Percentiles rank a stretch among this genome's conserved stretches.
These are phyloP conservation scores for Annulohypoxylon truncatum DNA, from an alignment of 2,329 filamentous ascomycete genomes.

Conservation along the genomic window DNA sequence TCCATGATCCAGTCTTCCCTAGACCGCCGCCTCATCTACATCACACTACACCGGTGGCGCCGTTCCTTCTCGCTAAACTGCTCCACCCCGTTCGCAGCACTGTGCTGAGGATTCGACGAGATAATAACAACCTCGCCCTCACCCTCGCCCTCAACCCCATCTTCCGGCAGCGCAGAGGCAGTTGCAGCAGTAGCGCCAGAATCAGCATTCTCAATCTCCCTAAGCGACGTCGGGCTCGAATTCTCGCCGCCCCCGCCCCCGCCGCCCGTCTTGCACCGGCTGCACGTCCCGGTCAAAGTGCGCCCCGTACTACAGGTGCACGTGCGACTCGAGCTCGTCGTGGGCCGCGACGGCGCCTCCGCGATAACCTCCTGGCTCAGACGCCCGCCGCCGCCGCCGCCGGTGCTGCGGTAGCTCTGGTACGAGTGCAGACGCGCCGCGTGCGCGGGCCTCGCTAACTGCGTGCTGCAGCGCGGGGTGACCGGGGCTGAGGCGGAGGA, in stretches of 20 bases:
- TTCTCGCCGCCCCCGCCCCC: background rate
- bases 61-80: background rate
- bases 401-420: background rate
- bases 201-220: conserved; percentile 21
- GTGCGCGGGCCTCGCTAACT: background rate
- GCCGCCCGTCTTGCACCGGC: background rate
- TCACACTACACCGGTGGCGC: background rate
- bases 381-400: too few species aligned
- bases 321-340: background rate
- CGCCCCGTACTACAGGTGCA: conserved; percentile 12
- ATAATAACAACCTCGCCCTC: background rate
- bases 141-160: background rate
- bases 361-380: background rate
- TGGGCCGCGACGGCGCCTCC: background rate
- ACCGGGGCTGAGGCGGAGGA: background rate
- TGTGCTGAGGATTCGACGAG: background rate
- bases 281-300: conserved; percentile 7
- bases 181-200: too few species aligned
- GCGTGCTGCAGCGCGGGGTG: background rate
- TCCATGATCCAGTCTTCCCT: background rate
- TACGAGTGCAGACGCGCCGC: background rate
- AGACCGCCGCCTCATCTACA: background rate
- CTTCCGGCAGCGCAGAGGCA: too few species aligned
- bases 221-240: conserved; percentile 6
- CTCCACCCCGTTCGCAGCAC: background rate